Conservation (phyloP, 306 rosid species). For the cucumber (Cucumis sativus) region Cucumber_9930_V3 NC_026657.2:7402001-7402500, state of each 20-base stretch:
- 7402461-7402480: constrained; percentile 9
- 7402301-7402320: too few relatives aligned
- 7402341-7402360: too few relatives aligned
- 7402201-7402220: background rate
- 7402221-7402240: background rate
- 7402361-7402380: too few relatives aligned
- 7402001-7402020: background rate
- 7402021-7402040: constrained; percentile 30
- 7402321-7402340: too few relatives aligned
- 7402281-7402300: background rate
- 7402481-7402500: constrained; percentile 32
- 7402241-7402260: background rate
- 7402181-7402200: constrained; percentile 53
- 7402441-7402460: background rate
- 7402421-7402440: too few relatives aligned
- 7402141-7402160: constrained; percentile 78
- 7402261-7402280: background rate
- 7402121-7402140: constrained; percentile 71
- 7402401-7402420: too few relatives aligned
- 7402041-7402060: constrained; percentile 38
- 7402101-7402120: constrained; percentile 73
- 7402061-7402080: constrained; percentile 66
- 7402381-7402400: too few relatives aligned
- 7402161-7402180: constrained; percentile 46
- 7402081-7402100: constrained; percentile 77